A percentile compares a stretch with the other conserved stretches of the same genome.
These are phyloP conservation scores for Trichoderma koningii DNA, from an alignment of 2,329 filamentous ascomycete species.

Conservation along the genomic window DNA sequence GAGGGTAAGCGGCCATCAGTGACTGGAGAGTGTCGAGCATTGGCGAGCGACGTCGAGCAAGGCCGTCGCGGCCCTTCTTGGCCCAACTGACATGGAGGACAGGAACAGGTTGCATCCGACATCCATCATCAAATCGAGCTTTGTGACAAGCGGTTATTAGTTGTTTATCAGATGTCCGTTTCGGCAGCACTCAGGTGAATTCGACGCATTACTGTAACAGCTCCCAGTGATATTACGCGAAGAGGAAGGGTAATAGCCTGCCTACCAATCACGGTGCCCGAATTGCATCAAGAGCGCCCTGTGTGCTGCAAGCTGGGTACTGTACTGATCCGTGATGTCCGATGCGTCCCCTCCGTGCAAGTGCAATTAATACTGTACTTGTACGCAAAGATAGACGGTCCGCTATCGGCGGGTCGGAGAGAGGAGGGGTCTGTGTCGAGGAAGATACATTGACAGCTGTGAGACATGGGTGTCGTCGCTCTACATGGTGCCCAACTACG, in stretches of 20 bases:
- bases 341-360: conserved; percentile 1
- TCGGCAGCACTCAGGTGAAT: neutral
- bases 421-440: conserved; percentile 11
- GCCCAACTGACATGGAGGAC: neutral
- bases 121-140: neutral
- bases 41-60: conserved; percentile 4
- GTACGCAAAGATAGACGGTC: neutral
- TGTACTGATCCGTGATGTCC: conserved; percentile 7
- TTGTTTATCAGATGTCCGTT: conserved; percentile 23
- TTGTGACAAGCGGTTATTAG: conserved; percentile 5
- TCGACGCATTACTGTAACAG: neutral
- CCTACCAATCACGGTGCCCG: conserved; percentile 16
- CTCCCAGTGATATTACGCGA: conserved; percentile 24
- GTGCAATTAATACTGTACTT: too few species aligned
- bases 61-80: conserved; percentile 9
- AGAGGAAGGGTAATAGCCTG: conserved; percentile 26
- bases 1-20: neutral
- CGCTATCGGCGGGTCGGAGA: conserved; percentile 22
- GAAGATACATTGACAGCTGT: neutral
- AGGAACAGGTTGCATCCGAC: conserved; percentile 1
- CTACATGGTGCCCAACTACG: neutral
- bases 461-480: conserved; percentile 21
- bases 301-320: neutral
- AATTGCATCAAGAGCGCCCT: conserved; percentile 16
- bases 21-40: neutral